Base-by-base conservation (phyloP, 805 yeast species). In the Wickerhamiella kurtzmanii region DNA sequence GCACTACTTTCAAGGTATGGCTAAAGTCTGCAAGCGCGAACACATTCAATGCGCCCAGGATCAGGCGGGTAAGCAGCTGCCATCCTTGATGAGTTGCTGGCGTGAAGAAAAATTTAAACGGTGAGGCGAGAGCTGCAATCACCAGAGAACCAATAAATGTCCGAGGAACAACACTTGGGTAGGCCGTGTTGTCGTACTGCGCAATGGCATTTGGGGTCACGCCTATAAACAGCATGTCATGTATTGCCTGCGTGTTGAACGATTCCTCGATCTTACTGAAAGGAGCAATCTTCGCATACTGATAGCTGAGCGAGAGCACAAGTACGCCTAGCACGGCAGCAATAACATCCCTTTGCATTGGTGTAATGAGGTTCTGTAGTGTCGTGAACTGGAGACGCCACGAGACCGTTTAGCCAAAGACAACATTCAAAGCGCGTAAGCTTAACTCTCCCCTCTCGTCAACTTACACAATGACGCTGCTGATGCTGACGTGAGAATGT, bases 231-330 rank as follows among this genome's bases (percentile, higher is more conserved):
- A 84, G 52, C 39, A 87, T 69, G 57, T 89, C 96, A 59, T 88
- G 87, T 38, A 85, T 69, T 0, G 96, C 96, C 57, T 89, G 96
- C 41, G 84, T 68, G 55, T 80, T 84, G 70, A 89, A 89, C 22
- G 95, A 84, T 61, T 89, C 97, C 61, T 89, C 96, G 0, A 89
- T 96, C 64, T 89, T 89, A 1, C 96, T 81, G 63, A 67, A 85
- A 0, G 96, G 96, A 0, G 95, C 72, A 1, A 74, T 55, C 9
- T 67, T 52, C 50, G 82, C 55, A 59, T 80, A 78, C 42, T 64
- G 63, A 1, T 69, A 60, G 9, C 82, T 69, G 4, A 72, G 60
- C 2, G 64, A 67, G 18, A 82, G 50, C 15, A 80, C 60, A 4
- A 66, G 48, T 5, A 67, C 55, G 44, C 67, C 71, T 21, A 60